Evolutionary conservation across 768 basidiomycete genomes (phyloP).

Genomic region (Omphalotus guepiniiformis): DNA sequence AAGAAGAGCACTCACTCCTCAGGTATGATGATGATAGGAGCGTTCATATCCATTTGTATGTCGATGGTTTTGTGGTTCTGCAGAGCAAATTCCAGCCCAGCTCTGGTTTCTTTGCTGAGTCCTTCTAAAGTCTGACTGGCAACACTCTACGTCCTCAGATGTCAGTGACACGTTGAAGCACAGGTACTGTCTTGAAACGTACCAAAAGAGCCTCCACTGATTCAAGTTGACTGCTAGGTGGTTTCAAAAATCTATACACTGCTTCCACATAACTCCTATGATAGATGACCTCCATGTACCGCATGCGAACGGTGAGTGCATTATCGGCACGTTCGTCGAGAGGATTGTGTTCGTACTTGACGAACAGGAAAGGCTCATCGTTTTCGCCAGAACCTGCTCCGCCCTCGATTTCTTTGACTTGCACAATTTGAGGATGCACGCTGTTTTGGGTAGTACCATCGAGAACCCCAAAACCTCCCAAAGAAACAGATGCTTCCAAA

Average conservation of each 20-base stretch:
- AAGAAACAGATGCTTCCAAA: constrained; percentile 78
- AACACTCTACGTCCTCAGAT: constrained; percentile 61
- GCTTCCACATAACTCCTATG: constrained; percentile 92
- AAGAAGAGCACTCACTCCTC: constrained; percentile 60
- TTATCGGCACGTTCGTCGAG: constrained; percentile 89
- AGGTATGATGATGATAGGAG: constrained; percentile 94
- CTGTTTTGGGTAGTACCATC: constrained; percentile 85
- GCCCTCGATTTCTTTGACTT: constrained; percentile 40
- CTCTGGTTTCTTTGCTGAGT: constrained; percentile 88
- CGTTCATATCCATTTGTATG: constrained; percentile 94
- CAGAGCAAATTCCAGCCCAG: constrained; percentile 89
- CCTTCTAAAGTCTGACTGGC: constrained; percentile 94
- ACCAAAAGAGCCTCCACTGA: constrained; percentile 92
- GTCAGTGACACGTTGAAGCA: constrained; percentile 8
- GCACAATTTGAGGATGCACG: constrained; percentile 87
- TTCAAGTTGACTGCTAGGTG: constrained; percentile 91
- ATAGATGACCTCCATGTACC: constrained; percentile 96
- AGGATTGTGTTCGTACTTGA: constrained; percentile 91
- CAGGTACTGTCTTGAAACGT: constrained; percentile 20
- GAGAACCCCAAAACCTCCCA: constrained; percentile 83
- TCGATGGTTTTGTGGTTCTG: constrained; percentile 95
- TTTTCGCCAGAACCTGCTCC: constrained; percentile 16
- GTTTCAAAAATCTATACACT: constrained; percentile 86
- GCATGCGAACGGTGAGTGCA: constrained; percentile 83
- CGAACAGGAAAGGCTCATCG: constrained; percentile 73